A percentile compares a stretch with the other conserved stretches of the same genome.
phyloP scores from a whole-genome alignment of 2,329 filamentous ascomycete genomes.

The Fusarium hostae region DNA sequence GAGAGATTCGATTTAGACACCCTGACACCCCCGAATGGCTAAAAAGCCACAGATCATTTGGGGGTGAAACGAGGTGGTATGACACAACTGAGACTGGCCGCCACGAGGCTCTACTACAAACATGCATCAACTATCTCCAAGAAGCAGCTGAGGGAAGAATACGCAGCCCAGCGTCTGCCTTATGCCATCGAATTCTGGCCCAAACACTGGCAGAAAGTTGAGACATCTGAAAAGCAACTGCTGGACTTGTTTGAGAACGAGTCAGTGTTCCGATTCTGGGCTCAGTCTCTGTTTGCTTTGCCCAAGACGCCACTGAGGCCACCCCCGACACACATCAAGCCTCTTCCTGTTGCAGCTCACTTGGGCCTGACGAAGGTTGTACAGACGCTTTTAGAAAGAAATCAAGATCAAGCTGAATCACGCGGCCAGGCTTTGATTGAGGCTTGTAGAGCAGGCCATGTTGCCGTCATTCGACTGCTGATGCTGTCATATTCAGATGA shows the following conservation, averaged over 20 bases:
- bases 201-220: neutral
- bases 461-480: neutral
- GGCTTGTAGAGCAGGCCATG: neutral
- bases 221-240: neutral
- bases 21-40: neutral
- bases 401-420: neutral
- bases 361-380: neutral
- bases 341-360: neutral
- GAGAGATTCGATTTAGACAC: conserved; percentile 10
- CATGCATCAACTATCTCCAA: neutral
- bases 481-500: neutral
- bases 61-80: neutral
- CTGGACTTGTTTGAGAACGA: neutral
- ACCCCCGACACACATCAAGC: neutral
- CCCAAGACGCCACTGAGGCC: neutral
- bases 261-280: neutral
- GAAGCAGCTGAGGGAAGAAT: neutral
- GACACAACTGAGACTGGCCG: neutral
- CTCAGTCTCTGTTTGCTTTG: neutral
- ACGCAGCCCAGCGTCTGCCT: neutral
- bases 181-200: neutral
- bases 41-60: fast-evolving
- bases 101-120: neutral
- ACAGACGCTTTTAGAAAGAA: neutral
- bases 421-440: neutral